These are phyloP conservation scores for Adansonia digitata DNA, from an alignment of 345 rosid genomes.

Conservation along the genomic window DNA sequence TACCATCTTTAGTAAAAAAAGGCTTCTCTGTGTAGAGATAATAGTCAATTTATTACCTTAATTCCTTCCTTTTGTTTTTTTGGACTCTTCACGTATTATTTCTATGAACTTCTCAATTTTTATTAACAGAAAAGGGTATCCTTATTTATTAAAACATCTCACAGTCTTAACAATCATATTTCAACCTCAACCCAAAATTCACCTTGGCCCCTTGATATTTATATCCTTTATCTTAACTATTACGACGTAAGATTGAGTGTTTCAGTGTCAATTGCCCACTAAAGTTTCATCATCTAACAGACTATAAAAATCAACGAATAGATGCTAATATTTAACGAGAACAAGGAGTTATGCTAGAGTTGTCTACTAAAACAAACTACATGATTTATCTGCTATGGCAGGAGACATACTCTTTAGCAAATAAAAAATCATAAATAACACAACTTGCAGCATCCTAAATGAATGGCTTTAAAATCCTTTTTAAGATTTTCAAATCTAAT, in stretches of 20 bases:
- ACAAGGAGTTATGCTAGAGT: neutral
- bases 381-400: neutral
- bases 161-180: neutral
- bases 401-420: neutral
- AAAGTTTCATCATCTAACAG: neutral
- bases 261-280: neutral
- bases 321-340: neutral
- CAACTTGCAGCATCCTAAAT: neutral
- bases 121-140: neutral
- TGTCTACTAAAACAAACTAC: neutral
- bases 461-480: neutral
- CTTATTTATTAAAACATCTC: neutral
- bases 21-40: neutral
- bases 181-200: neutral
- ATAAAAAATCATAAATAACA: neutral
- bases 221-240: neutral
- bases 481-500: slow-evolving; percentile 2
- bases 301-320: neutral
- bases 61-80: neutral
- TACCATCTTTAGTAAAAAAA: neutral
- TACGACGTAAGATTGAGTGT: neutral
- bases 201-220: neutral
- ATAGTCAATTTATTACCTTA: neutral
- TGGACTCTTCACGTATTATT: neutral
- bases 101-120: neutral